Conservation (phyloP, 1,284 basidiomycete genomes). For the Lignosus rhinocerotis region DNA sequence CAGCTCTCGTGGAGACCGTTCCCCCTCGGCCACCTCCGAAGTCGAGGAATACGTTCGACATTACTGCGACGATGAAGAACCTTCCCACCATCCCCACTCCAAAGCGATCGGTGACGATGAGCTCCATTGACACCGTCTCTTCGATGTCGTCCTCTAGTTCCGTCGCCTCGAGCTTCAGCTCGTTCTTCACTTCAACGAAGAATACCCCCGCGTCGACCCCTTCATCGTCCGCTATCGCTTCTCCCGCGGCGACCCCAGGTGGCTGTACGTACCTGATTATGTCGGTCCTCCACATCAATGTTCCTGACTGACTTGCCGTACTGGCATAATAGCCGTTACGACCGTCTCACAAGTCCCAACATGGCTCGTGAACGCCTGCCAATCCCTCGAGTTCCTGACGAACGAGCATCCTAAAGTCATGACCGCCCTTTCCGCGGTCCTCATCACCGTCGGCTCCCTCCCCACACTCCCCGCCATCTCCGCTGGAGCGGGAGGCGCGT, state of each 20-base stretch:
- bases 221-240: slow-evolving; percentile 21
- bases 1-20: slow-evolving; percentile 10
- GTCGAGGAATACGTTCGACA: slow-evolving; percentile 28
- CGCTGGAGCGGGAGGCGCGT: slow-evolving; percentile 65
- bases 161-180: slow-evolving; percentile 15
- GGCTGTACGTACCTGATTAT: slow-evolving; percentile 29
- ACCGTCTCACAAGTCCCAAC: slow-evolving; percentile 62
- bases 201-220: slow-evolving; percentile 18
- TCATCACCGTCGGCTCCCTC: slow-evolving; percentile 73
- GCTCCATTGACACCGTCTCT: slow-evolving; percentile 31
- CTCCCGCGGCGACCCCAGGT: slow-evolving; percentile 30
- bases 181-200: slow-evolving; percentile 21
- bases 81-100: slow-evolving; percentile 26
- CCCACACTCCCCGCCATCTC: slow-evolving; percentile 67
- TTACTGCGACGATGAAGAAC: slow-evolving; percentile 27
- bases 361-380: slow-evolving; percentile 74
- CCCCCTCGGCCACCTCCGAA: slow-evolving; percentile 23
- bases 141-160: slow-evolving; percentile 21
- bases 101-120: slow-evolving; percentile 30
- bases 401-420: slow-evolving; percentile 74
- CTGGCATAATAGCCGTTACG: slow-evolving; percentile 40
- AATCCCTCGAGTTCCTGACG: slow-evolving; percentile 70
- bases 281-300: background rate
- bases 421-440: slow-evolving; percentile 70
- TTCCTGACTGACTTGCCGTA: slow-evolving; percentile 4